Percentiles rank a stretch among this genome's conserved stretches.
These are phyloP conservation scores for Dactylonectria estremocensis DNA, from an alignment of 2,329 filamentous ascomycete genomes.

Conservation along the genomic window DNA sequence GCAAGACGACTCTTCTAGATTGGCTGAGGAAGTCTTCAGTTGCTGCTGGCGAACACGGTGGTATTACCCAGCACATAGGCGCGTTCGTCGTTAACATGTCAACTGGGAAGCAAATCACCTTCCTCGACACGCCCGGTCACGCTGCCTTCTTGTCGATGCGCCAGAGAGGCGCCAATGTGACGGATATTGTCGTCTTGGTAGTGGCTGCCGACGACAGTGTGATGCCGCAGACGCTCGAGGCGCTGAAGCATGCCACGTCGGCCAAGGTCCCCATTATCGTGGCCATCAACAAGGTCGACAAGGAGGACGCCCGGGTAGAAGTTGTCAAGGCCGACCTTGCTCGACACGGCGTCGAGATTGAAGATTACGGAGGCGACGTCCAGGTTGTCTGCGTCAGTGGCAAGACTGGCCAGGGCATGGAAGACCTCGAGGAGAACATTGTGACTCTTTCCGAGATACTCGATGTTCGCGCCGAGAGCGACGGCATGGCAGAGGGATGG, in stretches of 20 bases:
- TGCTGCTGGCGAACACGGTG: slow-evolving; percentile 91
- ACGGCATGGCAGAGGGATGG: slow-evolving; percentile 91
- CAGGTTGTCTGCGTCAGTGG: slow-evolving; percentile 94
- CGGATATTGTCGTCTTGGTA: slow-evolving; percentile 95
- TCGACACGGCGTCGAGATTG: slow-evolving; percentile 87
- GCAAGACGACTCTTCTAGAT: slow-evolving; percentile 96
- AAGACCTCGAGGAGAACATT: slow-evolving; percentile 91
- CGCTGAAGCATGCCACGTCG: slow-evolving; percentile 90
- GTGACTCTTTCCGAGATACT: slow-evolving; percentile 89
- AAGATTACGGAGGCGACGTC: slow-evolving; percentile 95
- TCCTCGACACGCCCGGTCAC: slow-evolving; percentile 96
- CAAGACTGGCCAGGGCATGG: slow-evolving; percentile 93
- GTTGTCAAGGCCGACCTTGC: slow-evolving; percentile 91
- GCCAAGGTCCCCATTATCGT: slow-evolving; percentile 96
- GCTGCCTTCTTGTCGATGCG: slow-evolving; percentile 97
- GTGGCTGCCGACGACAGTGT: slow-evolving; percentile 98
- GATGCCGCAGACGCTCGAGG: slow-evolving; percentile 96
- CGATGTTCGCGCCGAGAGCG: slow-evolving; percentile 85
- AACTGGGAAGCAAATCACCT: slow-evolving; percentile 91
- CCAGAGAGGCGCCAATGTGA: slow-evolving; percentile 94
- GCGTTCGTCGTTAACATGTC: slow-evolving; percentile 94
- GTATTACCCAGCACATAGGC: slow-evolving; percentile 98
- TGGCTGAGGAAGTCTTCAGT: slow-evolving; percentile 94
- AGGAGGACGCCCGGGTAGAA: slow-evolving; percentile 84
- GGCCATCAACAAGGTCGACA: slow-evolving; percentile 98